Percentiles rank a stretch among this genome's conserved stretches.
phyloP scores from a whole-genome alignment of 2,329 filamentous ascomycete species.

The Colletotrichum coccodes region DNA sequence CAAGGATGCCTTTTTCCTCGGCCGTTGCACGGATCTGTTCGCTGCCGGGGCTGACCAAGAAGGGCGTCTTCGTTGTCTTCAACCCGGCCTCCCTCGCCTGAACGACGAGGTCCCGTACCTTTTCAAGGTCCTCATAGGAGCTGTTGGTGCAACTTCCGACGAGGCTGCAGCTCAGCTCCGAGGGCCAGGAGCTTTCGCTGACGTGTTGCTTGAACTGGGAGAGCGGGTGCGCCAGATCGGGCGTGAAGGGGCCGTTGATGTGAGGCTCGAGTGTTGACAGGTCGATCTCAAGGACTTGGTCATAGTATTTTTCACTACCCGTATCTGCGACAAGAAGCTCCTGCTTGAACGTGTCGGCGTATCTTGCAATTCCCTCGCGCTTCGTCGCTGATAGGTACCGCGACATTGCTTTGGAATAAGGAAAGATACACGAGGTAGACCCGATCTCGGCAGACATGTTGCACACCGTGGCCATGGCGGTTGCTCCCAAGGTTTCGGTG shows the following conservation, averaged over 20 bases:
- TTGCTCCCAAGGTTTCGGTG: slow-evolving; percentile 42
- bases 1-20: slow-evolving; percentile 41
- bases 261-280: slow-evolving; percentile 45
- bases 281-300: slow-evolving; percentile 47
- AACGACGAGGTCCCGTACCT: slow-evolving; percentile 39
- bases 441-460: slow-evolving; percentile 51
- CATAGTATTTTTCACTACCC: slow-evolving; percentile 44
- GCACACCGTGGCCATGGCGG: slow-evolving; percentile 48
- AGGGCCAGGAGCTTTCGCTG: slow-evolving; percentile 41
- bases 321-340: slow-evolving; percentile 40
- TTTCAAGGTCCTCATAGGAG: slow-evolving; percentile 47
- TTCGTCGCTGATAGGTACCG: slow-evolving; percentile 44
- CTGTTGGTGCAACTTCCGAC: slow-evolving; percentile 49
- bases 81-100: slow-evolving; percentile 44
- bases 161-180: slow-evolving; percentile 41
- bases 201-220: slow-evolving; percentile 41
- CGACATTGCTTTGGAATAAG: slow-evolving; percentile 44
- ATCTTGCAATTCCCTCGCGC: slow-evolving; percentile 37
- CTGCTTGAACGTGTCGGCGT: slow-evolving; percentile 38
- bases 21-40: slow-evolving; percentile 45
- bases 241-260: slow-evolving; percentile 48
- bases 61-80: slow-evolving; percentile 39
- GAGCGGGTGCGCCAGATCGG: slow-evolving; percentile 44
- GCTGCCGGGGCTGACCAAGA: slow-evolving; percentile 45
- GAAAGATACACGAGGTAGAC: slow-evolving; percentile 48